A percentile compares a stretch with the other conserved stretches of the same genome.
phyloP scores from a whole-genome alignment of 2,329 filamentous ascomycete genomes.

The Pseudogymnoascus sp. region DNA sequence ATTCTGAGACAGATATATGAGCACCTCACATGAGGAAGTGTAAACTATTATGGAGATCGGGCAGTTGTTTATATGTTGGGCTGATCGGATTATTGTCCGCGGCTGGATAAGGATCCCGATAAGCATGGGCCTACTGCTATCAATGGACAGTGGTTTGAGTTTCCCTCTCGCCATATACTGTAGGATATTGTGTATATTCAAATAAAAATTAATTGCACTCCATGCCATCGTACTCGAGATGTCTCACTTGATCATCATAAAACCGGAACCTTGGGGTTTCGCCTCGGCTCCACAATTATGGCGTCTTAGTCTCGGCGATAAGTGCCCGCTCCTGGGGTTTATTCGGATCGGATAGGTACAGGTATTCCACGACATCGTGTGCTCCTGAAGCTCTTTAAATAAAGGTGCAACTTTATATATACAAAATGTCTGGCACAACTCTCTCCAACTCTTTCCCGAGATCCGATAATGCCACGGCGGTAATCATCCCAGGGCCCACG shows the following conservation, averaged over 20 bases:
- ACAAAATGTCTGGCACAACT: conserved; percentile 34
- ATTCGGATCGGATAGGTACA: neutral
- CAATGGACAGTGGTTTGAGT: neutral
- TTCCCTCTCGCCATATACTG: neutral
- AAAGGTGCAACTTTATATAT: neutral
- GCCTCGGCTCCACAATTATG: conserved; percentile 3
- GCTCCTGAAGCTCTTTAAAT: neutral
- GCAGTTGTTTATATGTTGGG: neutral
- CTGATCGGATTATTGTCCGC: neutral
- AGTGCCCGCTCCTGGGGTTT: neutral
- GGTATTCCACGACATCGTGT: neutral
- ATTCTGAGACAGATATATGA: neutral
- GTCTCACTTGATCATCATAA: neutral
- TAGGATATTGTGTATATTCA: neutral
- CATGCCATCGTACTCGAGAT: neutral
- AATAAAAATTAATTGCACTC: neutral
- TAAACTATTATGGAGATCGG: neutral
- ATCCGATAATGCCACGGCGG: conserved; percentile 47
- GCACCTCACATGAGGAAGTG: neutral
- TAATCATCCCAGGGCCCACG: conserved; percentile 63
- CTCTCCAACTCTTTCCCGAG: conserved; percentile 50
- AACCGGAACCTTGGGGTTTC: neutral
- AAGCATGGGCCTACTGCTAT: neutral
- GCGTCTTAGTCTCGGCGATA: conserved; percentile 5
- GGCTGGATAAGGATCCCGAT: neutral